phyloP scores from a whole-genome alignment of 768 basidiomycete species.

The Pleurotus tuoliensis region DNA sequence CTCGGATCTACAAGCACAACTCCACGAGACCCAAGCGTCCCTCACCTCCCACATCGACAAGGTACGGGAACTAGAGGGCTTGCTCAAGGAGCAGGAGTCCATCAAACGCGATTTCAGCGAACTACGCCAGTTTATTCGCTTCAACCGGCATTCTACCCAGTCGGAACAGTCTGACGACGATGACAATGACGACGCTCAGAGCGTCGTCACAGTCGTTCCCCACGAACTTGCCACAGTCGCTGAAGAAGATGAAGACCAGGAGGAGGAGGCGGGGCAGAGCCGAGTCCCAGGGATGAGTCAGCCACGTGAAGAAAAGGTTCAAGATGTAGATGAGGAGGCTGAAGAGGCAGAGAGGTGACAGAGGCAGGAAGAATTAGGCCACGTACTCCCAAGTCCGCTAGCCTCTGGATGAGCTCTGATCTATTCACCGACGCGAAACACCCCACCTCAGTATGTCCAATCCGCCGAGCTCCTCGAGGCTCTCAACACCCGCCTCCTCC shows the following conservation, averaged over 20 bases:
- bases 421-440: conserved; percentile 22
- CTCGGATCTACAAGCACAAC: conserved; percentile 72
- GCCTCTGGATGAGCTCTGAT: conserved; percentile 36
- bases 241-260: conserved; percentile 68
- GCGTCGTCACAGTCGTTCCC: conserved; percentile 66
- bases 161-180: conserved; percentile 37
- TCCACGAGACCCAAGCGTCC: conserved; percentile 78
- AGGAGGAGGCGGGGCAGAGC: conserved; percentile 15
- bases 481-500: conserved; percentile 57
- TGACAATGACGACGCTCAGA: conserved; percentile 69
- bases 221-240: conserved; percentile 70
- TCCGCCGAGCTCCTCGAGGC: conserved; percentile 40
- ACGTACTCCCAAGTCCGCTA: conserved; percentile 75
- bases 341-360: conserved; percentile 42
- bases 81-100: conserved; percentile 79
- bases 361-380: conserved; percentile 62
- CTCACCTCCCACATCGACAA: conserved; percentile 77
- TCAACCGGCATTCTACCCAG: conserved; percentile 11
- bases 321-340: conserved; percentile 41
- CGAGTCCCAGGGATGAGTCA: conserved; percentile 14
- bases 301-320: conserved; percentile 17
- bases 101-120: conserved; percentile 74
- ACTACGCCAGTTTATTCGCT: conserved; percentile 69
- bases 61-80: conserved; percentile 76
- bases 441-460: conserved; percentile 17